Evolutionary conservation across 192 early-diverging fungal genomes (phyloP), one percentile per base, ranked within the genome.

Genomic region (Rhizophlyctis rosea): DNA sequence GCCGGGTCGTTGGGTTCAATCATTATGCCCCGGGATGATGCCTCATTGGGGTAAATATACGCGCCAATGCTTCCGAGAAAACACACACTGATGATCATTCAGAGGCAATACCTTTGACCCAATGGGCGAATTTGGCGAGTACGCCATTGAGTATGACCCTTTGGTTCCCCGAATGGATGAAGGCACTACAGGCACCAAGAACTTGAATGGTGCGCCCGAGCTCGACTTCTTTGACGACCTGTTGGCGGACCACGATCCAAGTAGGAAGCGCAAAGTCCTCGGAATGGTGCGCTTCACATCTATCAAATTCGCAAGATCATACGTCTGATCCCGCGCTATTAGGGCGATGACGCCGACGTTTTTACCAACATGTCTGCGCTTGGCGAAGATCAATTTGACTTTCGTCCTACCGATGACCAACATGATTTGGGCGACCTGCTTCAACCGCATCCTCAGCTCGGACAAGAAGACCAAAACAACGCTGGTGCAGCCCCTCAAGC

Each of bases 151-250:
- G 18, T 18, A 13, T 18, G 39, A 44, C 39, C 39, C 39, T 18
- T 18, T 44, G 9, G 39, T 18, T 13, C 9, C 9, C 39, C 9
- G 39, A 13, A 7, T 44, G 9, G 39, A 44, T 18, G 39, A 18
- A 44, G 39, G 39, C 39, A 7, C 39, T 18, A 44, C 18, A 7
- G 18, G 7, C 9, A 44, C 18, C 39, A 7, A 44, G 39, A 44
- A 44, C 39, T 7, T 18, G 39, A 18, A 44, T 13, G 39, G 39
- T 7, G 18, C 18, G 39, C 52, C 29, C 13, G 34, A 61, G 27
- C 61, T 62, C 47, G 67, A 68, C 48, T 34, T 68, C 1, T 68
- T 68, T 68, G 67, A 39, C 18, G 58, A 68, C 28, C 11, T 62
- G 3, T 0, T 48, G 29, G 67, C 32, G 11, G 67, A 68, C 33